A percentile compares a stretch with the other conserved stretches of the same genome.
phyloP scores from a whole-genome alignment of 345 rosid genomes.

The Lepidium sativum region DNA sequence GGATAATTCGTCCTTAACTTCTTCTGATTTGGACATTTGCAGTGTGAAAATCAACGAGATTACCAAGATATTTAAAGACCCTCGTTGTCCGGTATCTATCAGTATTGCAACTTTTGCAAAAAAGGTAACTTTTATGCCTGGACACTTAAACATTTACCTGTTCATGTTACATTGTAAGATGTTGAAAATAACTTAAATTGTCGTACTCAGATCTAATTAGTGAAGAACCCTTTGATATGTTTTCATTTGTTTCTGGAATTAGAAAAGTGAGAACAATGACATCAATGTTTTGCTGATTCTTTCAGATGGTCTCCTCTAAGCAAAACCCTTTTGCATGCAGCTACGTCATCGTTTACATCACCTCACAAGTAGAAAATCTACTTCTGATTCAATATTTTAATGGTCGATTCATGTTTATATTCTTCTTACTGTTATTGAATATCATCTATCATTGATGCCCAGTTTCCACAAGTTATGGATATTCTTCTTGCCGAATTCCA shows the following conservation, averaged over 20 bases:
- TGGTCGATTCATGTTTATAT: neutral
- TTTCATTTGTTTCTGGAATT: neutral
- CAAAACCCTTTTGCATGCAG: constrained; percentile 68
- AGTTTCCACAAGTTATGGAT: constrained; percentile 80
- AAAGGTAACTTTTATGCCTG: constrained; percentile 50
- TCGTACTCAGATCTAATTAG: neutral
- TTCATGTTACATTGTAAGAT: neutral
- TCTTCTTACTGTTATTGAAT: neutral
- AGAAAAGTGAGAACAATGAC: neutral
- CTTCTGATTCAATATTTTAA: neutral
- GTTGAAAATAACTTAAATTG: constrained; percentile 6
- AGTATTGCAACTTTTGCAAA: constrained; percentile 61
- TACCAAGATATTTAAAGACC: constrained; percentile 52
- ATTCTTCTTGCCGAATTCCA: constrained; percentile 82
- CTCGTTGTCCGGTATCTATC: constrained; percentile 68
- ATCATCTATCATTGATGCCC: constrained; percentile 5
- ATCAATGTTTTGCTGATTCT: constrained; percentile 7
- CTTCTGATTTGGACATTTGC: constrained; percentile 25
- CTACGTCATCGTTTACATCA: constrained; percentile 58
- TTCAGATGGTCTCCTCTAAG: constrained; percentile 51
- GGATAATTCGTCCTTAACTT: neutral
- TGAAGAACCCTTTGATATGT: neutral
- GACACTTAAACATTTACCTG: neutral
- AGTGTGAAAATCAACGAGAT: constrained; percentile 68
- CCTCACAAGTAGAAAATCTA: constrained; percentile 53